phyloP scores from a whole-genome alignment of 2,329 filamentous ascomycete species.

The Tolypocladium cylindrosporum region DNA sequence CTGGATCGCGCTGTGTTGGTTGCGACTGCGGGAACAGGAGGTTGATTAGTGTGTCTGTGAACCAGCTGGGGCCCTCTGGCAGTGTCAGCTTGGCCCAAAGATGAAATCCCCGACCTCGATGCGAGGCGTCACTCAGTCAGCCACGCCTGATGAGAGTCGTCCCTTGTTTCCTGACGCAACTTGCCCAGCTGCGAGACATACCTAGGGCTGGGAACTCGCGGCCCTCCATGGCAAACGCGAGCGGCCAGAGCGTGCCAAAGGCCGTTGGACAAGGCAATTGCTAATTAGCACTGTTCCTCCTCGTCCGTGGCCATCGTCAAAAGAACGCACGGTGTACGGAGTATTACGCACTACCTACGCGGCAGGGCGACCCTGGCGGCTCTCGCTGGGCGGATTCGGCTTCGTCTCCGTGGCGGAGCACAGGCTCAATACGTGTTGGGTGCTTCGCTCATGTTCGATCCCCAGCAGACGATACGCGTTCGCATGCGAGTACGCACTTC shows the following conservation, averaged over 20 bases:
- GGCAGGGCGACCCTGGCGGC: too few species aligned
- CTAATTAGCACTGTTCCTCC: not conserved
- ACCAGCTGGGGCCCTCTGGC: not conserved
- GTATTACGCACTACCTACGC: too few species aligned
- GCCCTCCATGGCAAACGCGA: not conserved
- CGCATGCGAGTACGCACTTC: not conserved
- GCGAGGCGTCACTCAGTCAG: not conserved
- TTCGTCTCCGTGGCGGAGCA: too few species aligned
- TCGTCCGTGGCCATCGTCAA: not conserved
- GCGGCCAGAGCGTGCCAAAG: not conserved
- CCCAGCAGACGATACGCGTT: not conserved
- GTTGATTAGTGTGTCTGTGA: not conserved
- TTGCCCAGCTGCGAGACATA: not conserved
- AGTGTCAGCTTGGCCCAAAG: not conserved
- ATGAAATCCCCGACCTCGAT: not conserved
- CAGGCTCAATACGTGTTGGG: too few species aligned
- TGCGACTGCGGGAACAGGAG: not conserved
- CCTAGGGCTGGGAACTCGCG: not conserved
- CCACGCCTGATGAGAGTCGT: not conserved
- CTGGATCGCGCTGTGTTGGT: not conserved
- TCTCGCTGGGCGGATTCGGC: too few species aligned
- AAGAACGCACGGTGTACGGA: too few species aligned
- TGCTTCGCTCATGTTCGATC: not conserved
- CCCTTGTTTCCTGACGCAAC: not conserved
- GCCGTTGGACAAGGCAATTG: not conserved